Evolutionary conservation across 1,284 basidiomycete genomes (phyloP).

Genomic region (Phlebopus sp.): DNA sequence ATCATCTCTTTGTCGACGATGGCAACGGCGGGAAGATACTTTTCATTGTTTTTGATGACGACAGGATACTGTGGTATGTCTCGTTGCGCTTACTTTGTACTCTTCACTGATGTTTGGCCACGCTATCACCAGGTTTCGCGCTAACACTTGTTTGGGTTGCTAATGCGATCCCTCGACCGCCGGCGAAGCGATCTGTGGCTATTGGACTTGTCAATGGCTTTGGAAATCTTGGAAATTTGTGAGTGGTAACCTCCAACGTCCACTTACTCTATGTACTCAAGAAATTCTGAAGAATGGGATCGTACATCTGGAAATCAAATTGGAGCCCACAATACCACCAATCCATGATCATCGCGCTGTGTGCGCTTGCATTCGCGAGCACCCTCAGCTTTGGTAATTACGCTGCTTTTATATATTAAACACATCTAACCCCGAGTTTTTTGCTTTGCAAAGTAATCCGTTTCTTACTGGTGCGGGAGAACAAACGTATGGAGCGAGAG

Average conservation of each 20-base stretch:
- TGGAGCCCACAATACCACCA: constrained; percentile 53
- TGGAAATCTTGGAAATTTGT: constrained; percentile 32
- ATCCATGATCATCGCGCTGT: constrained; percentile 50
- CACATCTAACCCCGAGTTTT: background rate
- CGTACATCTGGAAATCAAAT: constrained; percentile 49
- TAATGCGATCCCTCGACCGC: constrained; percentile 62
- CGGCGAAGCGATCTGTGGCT: constrained; percentile 52
- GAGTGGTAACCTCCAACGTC: constrained; percentile 26
- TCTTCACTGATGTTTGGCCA: background rate
- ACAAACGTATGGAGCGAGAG: constrained; percentile 43
- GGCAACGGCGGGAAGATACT: constrained; percentile 53
- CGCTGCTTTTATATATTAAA: constrained; percentile 4
- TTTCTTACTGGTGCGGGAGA: constrained; percentile 43
- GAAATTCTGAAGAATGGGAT: constrained; percentile 40
- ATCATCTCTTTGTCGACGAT: constrained; percentile 61
- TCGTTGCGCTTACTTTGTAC: background rate
- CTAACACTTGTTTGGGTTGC: constrained; percentile 64
- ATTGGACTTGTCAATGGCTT: constrained; percentile 37
- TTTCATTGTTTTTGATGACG: constrained; percentile 67
- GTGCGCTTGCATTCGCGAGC: constrained; percentile 38
- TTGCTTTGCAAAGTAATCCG: constrained; percentile 40
- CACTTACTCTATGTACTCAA: background rate
- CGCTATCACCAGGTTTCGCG: constrained; percentile 46
- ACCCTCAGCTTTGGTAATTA: constrained; percentile 39
- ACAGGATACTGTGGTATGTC: constrained; percentile 50